phyloP scores from a whole-genome alignment of 805 yeast genomes.

The Candida arabinofermentans region DNA sequence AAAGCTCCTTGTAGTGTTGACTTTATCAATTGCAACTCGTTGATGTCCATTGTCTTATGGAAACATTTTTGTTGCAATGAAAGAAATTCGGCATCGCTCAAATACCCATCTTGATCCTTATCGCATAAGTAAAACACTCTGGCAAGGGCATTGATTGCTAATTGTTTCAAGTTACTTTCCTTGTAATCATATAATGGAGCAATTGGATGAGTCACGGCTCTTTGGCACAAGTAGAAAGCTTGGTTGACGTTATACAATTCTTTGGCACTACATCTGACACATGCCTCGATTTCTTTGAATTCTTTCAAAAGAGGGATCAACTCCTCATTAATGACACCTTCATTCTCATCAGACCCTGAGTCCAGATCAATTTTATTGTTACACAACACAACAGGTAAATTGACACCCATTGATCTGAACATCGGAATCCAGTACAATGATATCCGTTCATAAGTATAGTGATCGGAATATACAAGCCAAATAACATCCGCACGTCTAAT shows the following conservation, averaged over 20 bases:
- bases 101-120: constrained; percentile 81
- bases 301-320: constrained; percentile 82
- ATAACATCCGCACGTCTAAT: constrained; percentile 84
- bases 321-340: constrained; percentile 61
- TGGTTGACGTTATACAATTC: constrained; percentile 83
- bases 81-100: constrained; percentile 68
- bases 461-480: constrained; percentile 92
- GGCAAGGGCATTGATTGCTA: constrained; percentile 69
- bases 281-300: constrained; percentile 90
- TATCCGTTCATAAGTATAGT: constrained; percentile 89
- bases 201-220: constrained; percentile 90
- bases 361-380: constrained; percentile 51
- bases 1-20: constrained; percentile 27
- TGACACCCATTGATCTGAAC: constrained; percentile 89
- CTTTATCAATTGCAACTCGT: constrained; percentile 45
- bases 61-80: constrained; percentile 75
- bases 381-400: constrained; percentile 86
- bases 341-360: constrained; percentile 36
- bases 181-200: constrained; percentile 93
- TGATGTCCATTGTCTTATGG: constrained; percentile 43
- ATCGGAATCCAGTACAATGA: constrained; percentile 93
- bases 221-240: constrained; percentile 87
- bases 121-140: constrained; percentile 84
- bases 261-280: constrained; percentile 84
- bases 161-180: constrained; percentile 74